Evolutionary conservation across 495 filamentous ascomycete species (phyloP).

Genomic region (Platismatia glauca): DNA sequence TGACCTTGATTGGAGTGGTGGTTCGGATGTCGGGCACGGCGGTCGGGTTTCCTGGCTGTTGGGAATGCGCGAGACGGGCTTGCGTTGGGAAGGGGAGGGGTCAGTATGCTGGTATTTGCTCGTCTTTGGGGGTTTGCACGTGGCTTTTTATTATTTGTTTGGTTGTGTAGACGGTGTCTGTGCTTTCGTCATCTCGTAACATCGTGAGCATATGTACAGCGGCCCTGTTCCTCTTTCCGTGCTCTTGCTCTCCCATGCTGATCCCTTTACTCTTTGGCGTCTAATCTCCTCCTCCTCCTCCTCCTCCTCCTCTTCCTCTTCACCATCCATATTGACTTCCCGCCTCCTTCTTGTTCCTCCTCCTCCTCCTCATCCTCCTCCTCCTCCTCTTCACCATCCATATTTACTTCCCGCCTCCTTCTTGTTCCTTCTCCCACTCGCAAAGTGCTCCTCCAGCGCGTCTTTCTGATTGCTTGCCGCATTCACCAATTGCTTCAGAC

Average conservation of each 20-base stretch:
- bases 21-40: too few relatives aligned
- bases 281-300: neutral
- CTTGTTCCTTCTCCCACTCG: slow-evolving; percentile 60
- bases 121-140: too few relatives aligned
- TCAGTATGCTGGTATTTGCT: too few relatives aligned
- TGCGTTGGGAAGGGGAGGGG: too few relatives aligned
- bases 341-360: slow-evolving; percentile 66
- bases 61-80: too few relatives aligned
- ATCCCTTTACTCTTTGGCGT: neutral
- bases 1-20: too few relatives aligned
- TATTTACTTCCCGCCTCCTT: slow-evolving; percentile 73
- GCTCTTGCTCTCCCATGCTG: neutral
- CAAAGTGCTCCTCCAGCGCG: slow-evolving; percentile 83
- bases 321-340: slow-evolving; percentile 78
- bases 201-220: neutral
- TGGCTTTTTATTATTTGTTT: too few relatives aligned
- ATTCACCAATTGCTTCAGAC: slow-evolving; percentile 75
- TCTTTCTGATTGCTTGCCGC: slow-evolving; percentile 69
- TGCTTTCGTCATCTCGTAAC: neutral
- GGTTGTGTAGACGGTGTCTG: neutral
- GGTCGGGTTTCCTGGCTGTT: too few relatives aligned
- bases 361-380: slow-evolving; percentile 23
- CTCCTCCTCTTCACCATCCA: slow-evolving; percentile 52
- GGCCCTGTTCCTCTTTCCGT: neutral
- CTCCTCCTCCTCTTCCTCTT: neutral